Conservation (phyloP, 805 yeast genomes). For the Yarrowia deformans region DNA sequence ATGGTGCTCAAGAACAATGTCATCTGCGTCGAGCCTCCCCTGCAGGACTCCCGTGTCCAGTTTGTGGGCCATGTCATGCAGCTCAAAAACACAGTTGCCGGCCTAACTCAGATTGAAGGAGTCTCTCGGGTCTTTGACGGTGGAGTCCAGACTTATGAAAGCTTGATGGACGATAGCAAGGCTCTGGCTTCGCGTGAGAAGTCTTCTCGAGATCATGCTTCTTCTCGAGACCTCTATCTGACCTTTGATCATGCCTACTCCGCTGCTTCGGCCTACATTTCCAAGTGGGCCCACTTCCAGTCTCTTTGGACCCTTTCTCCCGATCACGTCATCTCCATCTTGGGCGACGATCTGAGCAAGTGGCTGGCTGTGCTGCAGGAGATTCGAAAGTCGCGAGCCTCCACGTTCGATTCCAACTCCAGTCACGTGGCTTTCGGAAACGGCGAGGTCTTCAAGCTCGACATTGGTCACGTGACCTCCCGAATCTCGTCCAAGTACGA, state of each 20-base stretch:
- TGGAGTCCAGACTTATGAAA: slow-evolving; percentile 13
- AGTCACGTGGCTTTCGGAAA: slow-evolving; percentile 54
- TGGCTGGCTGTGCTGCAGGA: slow-evolving; percentile 62
- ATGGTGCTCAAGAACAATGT: slow-evolving; percentile 31
- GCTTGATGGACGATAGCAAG: slow-evolving; percentile 19
- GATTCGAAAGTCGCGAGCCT: slow-evolving; percentile 53
- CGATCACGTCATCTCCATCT: slow-evolving; percentile 51
- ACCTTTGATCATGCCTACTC: slow-evolving; percentile 20
- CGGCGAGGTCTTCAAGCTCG: slow-evolving; percentile 50
- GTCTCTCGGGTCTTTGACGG: slow-evolving; percentile 26
- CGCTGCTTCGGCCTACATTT: slow-evolving; percentile 53
- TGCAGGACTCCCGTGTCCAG: slow-evolving; percentile 26
- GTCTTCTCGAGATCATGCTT: slow-evolving; percentile 6
- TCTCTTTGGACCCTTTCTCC: slow-evolving; percentile 64
- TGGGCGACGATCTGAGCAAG: slow-evolving; percentile 51
- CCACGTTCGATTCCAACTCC: slow-evolving; percentile 61
- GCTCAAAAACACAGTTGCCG: slow-evolving; percentile 3
- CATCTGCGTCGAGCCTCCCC: slow-evolving; percentile 34
- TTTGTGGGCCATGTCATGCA: slow-evolving; percentile 6
- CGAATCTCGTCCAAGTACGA: slow-evolving; percentile 63
- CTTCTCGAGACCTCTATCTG: slow-evolving; percentile 14
- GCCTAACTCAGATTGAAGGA: slow-evolving; percentile 28
- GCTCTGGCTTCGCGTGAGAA: slow-evolving; percentile 2
- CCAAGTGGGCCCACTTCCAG: slow-evolving; percentile 64
- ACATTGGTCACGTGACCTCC: slow-evolving; percentile 62